Evolutionary conservation across 2,329 filamentous ascomycete genomes (phyloP).

Genomic region (Cordyceps militaris): DNA sequence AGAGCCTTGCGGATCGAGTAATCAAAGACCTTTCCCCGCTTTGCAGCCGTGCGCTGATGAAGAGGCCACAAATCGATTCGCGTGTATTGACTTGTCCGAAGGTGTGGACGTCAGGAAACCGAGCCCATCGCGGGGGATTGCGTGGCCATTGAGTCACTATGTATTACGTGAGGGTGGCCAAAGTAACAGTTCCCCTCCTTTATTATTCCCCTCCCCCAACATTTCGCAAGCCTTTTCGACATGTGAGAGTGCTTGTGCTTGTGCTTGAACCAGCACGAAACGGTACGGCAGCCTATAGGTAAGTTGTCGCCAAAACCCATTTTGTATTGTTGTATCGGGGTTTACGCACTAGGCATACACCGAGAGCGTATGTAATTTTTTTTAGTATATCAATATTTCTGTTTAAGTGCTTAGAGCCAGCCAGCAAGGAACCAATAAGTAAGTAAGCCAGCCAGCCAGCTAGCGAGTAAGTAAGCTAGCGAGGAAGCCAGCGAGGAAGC

Average conservation of each 20-base stretch:
- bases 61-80: background rate
- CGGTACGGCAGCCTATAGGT: too few species aligned
- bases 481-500: too few species aligned
- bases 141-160: slow-evolving; percentile 1
- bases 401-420: too few species aligned
- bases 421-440: too few species aligned
- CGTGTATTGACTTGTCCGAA: background rate
- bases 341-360: too few species aligned
- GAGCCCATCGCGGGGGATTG: background rate
- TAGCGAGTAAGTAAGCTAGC: too few species aligned
- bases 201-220: background rate
- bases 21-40: background rate
- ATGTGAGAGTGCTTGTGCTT: slow-evolving; percentile 7
- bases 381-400: too few species aligned
- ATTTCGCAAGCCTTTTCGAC: background rate
- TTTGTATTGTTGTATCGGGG: too few species aligned
- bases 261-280: too few species aligned
- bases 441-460: too few species aligned
- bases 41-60: background rate
- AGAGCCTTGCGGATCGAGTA: background rate
- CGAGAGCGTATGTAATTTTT: too few species aligned
- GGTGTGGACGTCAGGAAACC: slow-evolving; percentile 1
- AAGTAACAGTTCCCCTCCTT: background rate
- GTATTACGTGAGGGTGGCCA: background rate
- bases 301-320: background rate